phyloP scores from a whole-genome alignment of 2,329 filamentous ascomycete genomes.

The Cercospora sp. region DNA sequence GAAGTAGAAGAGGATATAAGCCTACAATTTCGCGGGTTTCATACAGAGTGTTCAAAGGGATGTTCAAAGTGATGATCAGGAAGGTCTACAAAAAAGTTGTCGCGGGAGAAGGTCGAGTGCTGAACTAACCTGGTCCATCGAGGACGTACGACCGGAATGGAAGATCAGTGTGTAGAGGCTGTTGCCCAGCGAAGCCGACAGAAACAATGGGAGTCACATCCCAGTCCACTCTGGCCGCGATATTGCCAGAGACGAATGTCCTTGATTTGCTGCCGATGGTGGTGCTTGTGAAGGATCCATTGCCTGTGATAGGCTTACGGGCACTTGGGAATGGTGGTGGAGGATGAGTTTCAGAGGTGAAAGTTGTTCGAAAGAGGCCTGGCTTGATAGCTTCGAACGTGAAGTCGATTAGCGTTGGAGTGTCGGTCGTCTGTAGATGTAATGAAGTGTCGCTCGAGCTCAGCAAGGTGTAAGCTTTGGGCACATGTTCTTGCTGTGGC shows the following conservation, averaged over 20 bases:
- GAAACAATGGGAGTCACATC: slow-evolving; percentile 58
- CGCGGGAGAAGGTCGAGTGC: background rate
- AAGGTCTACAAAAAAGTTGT: background rate
- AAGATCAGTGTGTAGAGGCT: slow-evolving; percentile 63
- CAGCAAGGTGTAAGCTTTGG: slow-evolving; percentile 42
- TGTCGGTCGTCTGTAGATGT: slow-evolving; percentile 46
- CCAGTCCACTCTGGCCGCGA: slow-evolving; percentile 62
- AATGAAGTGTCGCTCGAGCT: slow-evolving; percentile 38
- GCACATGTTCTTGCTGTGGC: slow-evolving; percentile 53
- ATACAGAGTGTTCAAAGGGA: too few species aligned
- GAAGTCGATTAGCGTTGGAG: slow-evolving; percentile 54
- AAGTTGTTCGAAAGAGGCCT: slow-evolving; percentile 68
- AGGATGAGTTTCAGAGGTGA: slow-evolving; percentile 62
- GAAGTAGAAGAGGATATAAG: background rate
- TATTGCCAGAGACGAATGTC: slow-evolving; percentile 45
- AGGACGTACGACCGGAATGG: slow-evolving; percentile 65
- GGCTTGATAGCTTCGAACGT: slow-evolving; percentile 62
- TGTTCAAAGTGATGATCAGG: background rate
- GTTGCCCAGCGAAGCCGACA: slow-evolving; percentile 53
- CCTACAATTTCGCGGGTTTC: background rate
- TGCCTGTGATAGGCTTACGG: slow-evolving; percentile 41
- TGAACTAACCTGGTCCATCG: slow-evolving; percentile 55
- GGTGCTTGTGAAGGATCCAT: slow-evolving; percentile 10
- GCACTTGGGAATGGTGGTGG: slow-evolving; percentile 66
- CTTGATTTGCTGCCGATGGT: slow-evolving; percentile 40